These are phyloP conservation scores for Microdochium trichocladiopsis DNA, from an alignment of 2,329 filamentous ascomycete genomes.

Conservation along the genomic window DNA sequence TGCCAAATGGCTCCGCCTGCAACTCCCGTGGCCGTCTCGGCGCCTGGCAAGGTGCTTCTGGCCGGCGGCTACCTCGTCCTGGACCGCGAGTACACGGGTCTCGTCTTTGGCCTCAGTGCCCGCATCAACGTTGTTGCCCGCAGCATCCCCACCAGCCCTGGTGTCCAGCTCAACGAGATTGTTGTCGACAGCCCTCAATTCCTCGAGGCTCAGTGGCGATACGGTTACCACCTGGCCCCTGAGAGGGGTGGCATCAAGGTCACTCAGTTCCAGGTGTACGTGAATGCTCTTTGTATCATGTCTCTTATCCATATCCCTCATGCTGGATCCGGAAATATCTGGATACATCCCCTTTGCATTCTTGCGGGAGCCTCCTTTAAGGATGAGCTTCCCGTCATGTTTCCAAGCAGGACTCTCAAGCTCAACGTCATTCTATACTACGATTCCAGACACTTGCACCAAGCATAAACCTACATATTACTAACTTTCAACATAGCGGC, in stretches of 20 bases:
- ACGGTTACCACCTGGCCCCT: slow-evolving; percentile 66
- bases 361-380: too few species aligned
- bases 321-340: too few species aligned
- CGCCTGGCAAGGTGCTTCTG: slow-evolving; percentile 91
- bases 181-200: slow-evolving; percentile 92
- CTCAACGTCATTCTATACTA: too few species aligned
- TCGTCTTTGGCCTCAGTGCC: slow-evolving; percentile 62
- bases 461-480: too few species aligned
- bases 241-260: slow-evolving; percentile 73
- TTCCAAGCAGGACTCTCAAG: too few species aligned
- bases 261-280: slow-evolving; percentile 72
- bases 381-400: too few species aligned
- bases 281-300: slow-evolving; percentile 17
- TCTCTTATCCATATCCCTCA: not conserved
- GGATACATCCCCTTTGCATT: too few species aligned
- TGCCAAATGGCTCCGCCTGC: slow-evolving; percentile 3
- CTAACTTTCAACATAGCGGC: slow-evolving; percentile 26
- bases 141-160: slow-evolving; percentile 50
- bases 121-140: slow-evolving; percentile 59
- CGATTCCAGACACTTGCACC: too few species aligned
- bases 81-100: slow-evolving; percentile 75
- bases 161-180: slow-evolving; percentile 63
- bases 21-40: slow-evolving; percentile 60
- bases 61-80: slow-evolving; percentile 94
- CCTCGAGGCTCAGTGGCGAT: slow-evolving; percentile 77